Evolutionary conservation across 2,329 filamentous ascomycete species (phyloP).

Genomic region (Pseudogymnoascus pannorum): DNA sequence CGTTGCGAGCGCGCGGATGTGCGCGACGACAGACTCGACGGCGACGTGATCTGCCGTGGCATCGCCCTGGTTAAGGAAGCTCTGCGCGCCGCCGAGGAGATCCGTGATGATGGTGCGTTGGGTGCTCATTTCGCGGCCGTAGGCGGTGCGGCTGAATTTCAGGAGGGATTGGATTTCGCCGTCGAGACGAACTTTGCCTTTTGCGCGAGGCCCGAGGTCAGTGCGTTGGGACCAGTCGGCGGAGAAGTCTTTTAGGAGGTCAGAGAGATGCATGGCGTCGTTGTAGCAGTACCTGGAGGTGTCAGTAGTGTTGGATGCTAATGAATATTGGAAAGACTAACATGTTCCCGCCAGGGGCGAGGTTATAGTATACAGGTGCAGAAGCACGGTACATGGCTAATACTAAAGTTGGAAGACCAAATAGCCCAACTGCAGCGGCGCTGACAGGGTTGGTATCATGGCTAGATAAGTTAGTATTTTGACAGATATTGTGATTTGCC

Average conservation of each 20-base stretch:
- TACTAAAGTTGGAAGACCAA: conserved; percentile 62
- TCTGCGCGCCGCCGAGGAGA: conserved; percentile 53
- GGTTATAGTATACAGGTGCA: conserved; percentile 65
- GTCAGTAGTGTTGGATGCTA: conserved; percentile 1
- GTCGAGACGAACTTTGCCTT: conserved; percentile 49
- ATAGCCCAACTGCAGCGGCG: conserved; percentile 61
- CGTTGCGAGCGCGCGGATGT: conserved; percentile 46
- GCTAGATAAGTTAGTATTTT: conserved; percentile 19
- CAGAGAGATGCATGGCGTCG: conserved; percentile 56
- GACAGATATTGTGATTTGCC: not conserved
- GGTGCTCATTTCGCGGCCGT: conserved; percentile 51
- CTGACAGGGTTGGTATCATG: conserved; percentile 51
- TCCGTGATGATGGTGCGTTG: conserved; percentile 57
- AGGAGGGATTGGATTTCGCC: conserved; percentile 53
- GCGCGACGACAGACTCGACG: conserved; percentile 45
- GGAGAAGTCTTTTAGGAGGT: conserved; percentile 45
- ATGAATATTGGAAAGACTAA: conserved; percentile 31
- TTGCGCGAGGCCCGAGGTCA: conserved; percentile 44
- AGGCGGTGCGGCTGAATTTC: conserved; percentile 54
- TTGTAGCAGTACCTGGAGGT: conserved; percentile 56
- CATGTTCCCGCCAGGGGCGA: conserved; percentile 57
- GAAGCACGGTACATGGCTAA: conserved; percentile 75
- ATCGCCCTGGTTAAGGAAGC: conserved; percentile 46
- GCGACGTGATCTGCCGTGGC: conserved; percentile 38
- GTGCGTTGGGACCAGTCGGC: conserved; percentile 45